Base-by-base conservation (phyloP, 2,329 filamentous ascomycete species). In the Ambrosiella xylebori region DNA sequence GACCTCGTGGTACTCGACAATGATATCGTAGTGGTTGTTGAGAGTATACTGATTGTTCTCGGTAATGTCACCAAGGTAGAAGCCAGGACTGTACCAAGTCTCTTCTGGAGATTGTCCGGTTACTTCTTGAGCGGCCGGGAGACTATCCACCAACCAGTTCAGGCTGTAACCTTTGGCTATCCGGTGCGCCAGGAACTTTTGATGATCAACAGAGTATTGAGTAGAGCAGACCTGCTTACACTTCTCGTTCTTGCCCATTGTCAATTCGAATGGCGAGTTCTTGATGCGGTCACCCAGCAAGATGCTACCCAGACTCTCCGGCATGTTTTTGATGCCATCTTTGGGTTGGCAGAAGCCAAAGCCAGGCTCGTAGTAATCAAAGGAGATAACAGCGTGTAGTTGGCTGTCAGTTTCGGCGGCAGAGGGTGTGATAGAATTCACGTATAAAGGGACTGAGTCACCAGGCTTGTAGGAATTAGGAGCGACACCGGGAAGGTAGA, bases 241-340 rank as follows among this genome's bases (percentile, higher is more conserved):
- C 0, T 83, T 84, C 70, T 96, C 86, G 68, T 98, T 93, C 62
- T 81, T 74, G 58, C 73, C 81, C 90, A 98, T 96, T 64, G 81
- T 79, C 61, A 97, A 75, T 67, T 95, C 82, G 67, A 95, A 95
- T 0, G 91, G 88, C 40, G 91, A 97, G n/a, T 88, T 95, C 73
- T 88, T 88, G 73, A 98, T 98, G 59, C 93, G 82, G 72, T 98
- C 93, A 64, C 93, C 93, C 65, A 98, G 98, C 56, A 98, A 72
- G 67, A 98, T 98, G 75, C 91, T 96, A 27, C 93, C 93, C 62
- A 98, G 71, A 63, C 87, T 93, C 45, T 63, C 93, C 45, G 87
- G 84, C 19, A 95, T 81, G 73, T 86, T 79, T 68, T 90, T 71
- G 7, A 89, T 83, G 1, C 88, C 88, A 61, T 76, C 82, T 58